Conservation (phyloP, 2,329 filamentous ascomycete species). For the Claviceps lovelessii region DNA sequence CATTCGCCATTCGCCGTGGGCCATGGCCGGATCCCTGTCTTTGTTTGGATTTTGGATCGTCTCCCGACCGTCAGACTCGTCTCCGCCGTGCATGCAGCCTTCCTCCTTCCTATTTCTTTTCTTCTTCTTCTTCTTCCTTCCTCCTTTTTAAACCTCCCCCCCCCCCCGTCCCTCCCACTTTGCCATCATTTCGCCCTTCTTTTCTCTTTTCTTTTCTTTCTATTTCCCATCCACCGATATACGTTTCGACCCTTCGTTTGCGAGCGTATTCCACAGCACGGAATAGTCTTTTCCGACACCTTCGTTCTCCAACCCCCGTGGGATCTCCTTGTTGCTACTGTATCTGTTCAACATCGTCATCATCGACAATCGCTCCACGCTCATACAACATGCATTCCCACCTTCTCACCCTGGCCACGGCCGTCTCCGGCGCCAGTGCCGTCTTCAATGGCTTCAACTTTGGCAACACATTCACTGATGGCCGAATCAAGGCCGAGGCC, state of each 20-base stretch:
- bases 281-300: not conserved
- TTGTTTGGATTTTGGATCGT: not conserved
- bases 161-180: too few relatives aligned
- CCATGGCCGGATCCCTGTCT: not conserved
- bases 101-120: not conserved
- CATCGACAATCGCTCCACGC: too few relatives aligned
- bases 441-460: constrained; percentile 59
- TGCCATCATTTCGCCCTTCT: too few relatives aligned
- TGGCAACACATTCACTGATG: constrained; percentile 46
- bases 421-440: constrained; percentile 21
- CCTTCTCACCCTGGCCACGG: constrained; percentile 21
- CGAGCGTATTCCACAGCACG: not conserved
- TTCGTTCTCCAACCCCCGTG: not conserved
- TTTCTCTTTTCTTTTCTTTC: not conserved
- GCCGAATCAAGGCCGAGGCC: constrained; percentile 41
- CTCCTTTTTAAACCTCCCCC: not conserved
- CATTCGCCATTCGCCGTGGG: too few relatives aligned
- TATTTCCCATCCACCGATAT: not conserved
- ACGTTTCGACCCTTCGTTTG: not conserved
- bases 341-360: not conserved
- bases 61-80: not conserved
- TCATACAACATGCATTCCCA: constrained; percentile 8
- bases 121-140: not conserved
- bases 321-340: not conserved
- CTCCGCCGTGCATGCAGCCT: not conserved